Conservation (phyloP, 2,329 filamentous ascomycete species). For the Exophiala viscosa region DNA sequence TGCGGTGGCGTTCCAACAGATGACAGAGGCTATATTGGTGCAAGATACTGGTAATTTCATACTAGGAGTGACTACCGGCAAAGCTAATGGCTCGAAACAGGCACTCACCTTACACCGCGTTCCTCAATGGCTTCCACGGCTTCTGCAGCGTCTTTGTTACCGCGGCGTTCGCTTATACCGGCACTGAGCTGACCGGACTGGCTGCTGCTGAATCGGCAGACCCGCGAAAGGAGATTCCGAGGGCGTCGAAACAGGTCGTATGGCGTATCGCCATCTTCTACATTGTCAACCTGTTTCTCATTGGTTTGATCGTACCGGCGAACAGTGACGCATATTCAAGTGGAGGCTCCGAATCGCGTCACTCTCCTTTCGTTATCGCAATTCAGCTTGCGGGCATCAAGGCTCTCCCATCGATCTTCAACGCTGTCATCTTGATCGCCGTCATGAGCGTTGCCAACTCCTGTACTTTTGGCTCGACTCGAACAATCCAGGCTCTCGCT, state of each 20-base stretch:
- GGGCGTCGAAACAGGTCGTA: slow-evolving; percentile 84
- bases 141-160: slow-evolving; percentile 63
- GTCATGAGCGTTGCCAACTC: slow-evolving; percentile 90
- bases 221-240: slow-evolving; percentile 69
- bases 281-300: slow-evolving; percentile 72
- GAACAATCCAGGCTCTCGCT: slow-evolving; percentile 83
- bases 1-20: slow-evolving; percentile 58
- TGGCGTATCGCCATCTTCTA: slow-evolving; percentile 94
- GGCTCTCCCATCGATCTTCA: slow-evolving; percentile 82
- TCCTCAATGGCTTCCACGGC: slow-evolving; percentile 64
- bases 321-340: slow-evolving; percentile 47
- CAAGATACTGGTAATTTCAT: slow-evolving; percentile 46
- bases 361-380: slow-evolving; percentile 90
- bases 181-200: slow-evolving; percentile 60
- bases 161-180: slow-evolving; percentile 60
- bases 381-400: slow-evolving; percentile 79
- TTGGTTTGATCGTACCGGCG: slow-evolving; percentile 72
- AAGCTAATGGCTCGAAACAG: slow-evolving; percentile 29
- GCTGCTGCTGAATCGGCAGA: slow-evolving; percentile 59
- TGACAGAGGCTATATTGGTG: slow-evolving; percentile 25
- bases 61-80: slow-evolving; percentile 57
- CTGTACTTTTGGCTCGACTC: slow-evolving; percentile 83
- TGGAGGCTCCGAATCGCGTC: slow-evolving; percentile 65
- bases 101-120: slow-evolving; percentile 62
- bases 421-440: slow-evolving; percentile 86